Conservation (phyloP, 179 eudicot species). For the Spergularia azorica region DNA sequence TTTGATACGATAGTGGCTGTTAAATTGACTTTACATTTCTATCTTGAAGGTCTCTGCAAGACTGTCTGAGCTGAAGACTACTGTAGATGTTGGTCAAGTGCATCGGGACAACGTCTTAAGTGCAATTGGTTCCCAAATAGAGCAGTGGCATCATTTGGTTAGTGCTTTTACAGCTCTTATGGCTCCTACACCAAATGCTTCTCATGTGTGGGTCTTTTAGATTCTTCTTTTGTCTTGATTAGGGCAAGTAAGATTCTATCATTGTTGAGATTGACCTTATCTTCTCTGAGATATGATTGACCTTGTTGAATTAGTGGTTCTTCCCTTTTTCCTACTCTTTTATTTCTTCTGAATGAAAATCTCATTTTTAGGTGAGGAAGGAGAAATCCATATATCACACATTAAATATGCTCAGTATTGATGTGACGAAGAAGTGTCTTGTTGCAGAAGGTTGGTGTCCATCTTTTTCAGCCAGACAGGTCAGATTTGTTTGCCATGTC, state of each 20-base stretch:
- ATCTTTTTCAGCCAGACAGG: conserved; percentile 79
- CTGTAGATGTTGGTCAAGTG: conserved; percentile 65
- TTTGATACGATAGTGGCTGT: background rate
- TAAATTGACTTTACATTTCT: conserved; percentile 13
- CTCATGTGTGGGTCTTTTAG: background rate
- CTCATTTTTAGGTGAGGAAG: conserved; percentile 68
- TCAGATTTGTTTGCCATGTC: conserved; percentile 28
- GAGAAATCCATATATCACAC: conserved; percentile 96
- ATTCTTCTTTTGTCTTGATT: background rate
- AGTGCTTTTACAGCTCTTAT: conserved; percentile 25
- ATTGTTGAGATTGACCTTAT: background rate
- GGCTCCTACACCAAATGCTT: background rate
- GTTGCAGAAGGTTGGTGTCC: conserved; percentile 99
- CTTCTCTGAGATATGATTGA: background rate
- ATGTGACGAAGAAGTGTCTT: conserved; percentile 96
- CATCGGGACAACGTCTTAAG: conserved; percentile 61
- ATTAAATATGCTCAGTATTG: conserved; percentile 90
- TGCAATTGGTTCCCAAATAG: conserved; percentile 60
- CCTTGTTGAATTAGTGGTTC: background rate
- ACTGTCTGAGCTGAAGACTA: conserved; percentile 76
- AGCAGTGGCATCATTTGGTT: conserved; percentile 73
- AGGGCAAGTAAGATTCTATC: background rate
- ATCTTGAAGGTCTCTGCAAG: conserved; percentile 62
- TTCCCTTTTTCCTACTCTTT: background rate
- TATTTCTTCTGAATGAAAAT: conserved; percentile 35